Evolutionary conservation across 768 basidiomycete genomes (phyloP).

Genomic region (Lactarius pseudohatsudake): DNA sequence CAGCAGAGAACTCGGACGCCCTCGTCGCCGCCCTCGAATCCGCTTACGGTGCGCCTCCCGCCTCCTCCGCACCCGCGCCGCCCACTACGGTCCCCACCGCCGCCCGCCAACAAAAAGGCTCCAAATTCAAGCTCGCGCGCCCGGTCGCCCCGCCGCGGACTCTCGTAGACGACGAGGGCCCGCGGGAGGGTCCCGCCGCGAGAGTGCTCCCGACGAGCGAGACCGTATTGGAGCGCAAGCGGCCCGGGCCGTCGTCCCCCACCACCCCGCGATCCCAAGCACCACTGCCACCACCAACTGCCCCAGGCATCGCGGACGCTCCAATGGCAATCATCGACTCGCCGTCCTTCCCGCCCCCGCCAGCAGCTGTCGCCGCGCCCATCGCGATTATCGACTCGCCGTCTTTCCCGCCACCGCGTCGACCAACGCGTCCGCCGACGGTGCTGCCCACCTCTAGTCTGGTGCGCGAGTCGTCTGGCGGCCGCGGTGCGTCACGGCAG

Average conservation of each 20-base stretch:
- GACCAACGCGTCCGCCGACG: slow-evolving; percentile 26
- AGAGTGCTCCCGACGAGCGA: slow-evolving; percentile 28
- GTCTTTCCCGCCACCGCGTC: slow-evolving; percentile 29
- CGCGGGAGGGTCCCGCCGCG: slow-evolving; percentile 16
- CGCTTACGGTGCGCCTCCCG: slow-evolving; percentile 17
- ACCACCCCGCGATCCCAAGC: no score
- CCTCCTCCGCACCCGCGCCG: not conserved
- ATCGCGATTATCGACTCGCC: slow-evolving; percentile 28
- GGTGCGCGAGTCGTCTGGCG: slow-evolving; percentile 24
- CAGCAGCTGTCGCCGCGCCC: not conserved
- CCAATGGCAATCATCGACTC: slow-evolving; percentile 25
- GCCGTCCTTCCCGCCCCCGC: slow-evolving; percentile 24
- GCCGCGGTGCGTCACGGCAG: no score
- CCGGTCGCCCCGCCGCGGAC: slow-evolving; percentile 12
- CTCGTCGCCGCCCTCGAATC: slow-evolving; percentile 23
- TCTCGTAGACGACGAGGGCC: slow-evolving; percentile 3
- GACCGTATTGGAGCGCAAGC: slow-evolving; percentile 14
- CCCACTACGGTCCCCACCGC: not conserved
- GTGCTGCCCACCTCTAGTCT: slow-evolving; percentile 24
- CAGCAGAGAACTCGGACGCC: slow-evolving; percentile 24
- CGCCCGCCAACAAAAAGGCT: slow-evolving; percentile 7
- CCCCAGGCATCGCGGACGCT: not conserved
- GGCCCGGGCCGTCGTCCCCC: no score
- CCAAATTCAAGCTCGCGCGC: slow-evolving; percentile 33
- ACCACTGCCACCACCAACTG: not conserved